Conservation (phyloP, 768 basidiomycete genomes). For the Hortiboletus flavorubellus region DNA sequence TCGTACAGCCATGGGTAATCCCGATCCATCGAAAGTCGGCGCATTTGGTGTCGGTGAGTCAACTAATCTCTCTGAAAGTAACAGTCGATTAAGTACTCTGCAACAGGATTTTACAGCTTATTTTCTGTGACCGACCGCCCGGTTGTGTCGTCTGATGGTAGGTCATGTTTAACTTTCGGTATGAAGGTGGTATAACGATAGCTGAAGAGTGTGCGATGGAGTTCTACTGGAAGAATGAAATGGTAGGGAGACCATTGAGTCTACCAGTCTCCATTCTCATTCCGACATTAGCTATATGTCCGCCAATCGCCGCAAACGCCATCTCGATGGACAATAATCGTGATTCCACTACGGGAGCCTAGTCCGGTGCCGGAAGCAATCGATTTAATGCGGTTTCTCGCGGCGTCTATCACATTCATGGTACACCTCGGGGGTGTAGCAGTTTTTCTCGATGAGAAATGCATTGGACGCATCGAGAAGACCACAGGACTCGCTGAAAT, state of each 20-base stretch:
- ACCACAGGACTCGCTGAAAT: conserved; percentile 44
- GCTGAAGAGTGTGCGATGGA: background rate
- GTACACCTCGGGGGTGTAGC: conserved; percentile 64
- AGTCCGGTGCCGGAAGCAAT: conserved; percentile 71
- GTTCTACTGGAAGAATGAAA: background rate
- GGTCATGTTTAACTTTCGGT: background rate
- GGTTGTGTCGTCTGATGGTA: background rate
- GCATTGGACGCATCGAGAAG: conserved; percentile 63
- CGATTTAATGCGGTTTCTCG: conserved; percentile 88
- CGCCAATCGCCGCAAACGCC: background rate
- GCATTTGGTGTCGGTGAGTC: conserved; percentile 82
- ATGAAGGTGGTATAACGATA: background rate
- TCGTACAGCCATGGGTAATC: conserved; percentile 82
- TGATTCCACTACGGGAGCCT: conserved; percentile 79
- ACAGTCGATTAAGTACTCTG: background rate
- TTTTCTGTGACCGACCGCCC: conserved; percentile 59
- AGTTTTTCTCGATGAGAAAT: conserved; percentile 74
- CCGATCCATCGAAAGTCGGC: conserved; percentile 92
- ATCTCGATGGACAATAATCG: conserved; percentile 76
- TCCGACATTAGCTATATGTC: background rate
- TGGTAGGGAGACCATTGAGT: background rate
- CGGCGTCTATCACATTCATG: conserved; percentile 93
- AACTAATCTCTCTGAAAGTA: background rate
- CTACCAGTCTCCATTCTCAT: background rate
- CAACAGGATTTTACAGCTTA: conserved; percentile 65